Conservation (phyloP, 371 early-diverging fungal species). For the Mucor circinelloides region DNA sequence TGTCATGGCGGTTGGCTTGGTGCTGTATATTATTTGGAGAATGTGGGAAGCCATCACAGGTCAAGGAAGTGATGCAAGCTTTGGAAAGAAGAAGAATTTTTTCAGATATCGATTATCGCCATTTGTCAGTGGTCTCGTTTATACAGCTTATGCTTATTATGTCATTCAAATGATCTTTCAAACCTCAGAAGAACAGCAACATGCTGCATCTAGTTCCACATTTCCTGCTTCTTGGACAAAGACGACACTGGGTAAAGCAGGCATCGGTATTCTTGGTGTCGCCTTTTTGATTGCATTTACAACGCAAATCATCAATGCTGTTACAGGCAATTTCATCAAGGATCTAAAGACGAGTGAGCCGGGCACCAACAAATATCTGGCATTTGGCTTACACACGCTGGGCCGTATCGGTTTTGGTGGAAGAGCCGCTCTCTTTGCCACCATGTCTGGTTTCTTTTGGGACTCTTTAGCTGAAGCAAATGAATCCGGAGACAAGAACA, state of each 20-base stretch:
- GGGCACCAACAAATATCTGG: slow-evolving; percentile 33
- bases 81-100: slow-evolving; percentile 44
- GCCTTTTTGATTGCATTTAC: slow-evolving; percentile 50
- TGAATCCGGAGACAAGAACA: slow-evolving; percentile 38
- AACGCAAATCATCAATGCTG: slow-evolving; percentile 47
- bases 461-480: slow-evolving; percentile 37
- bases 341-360: slow-evolving; percentile 44
- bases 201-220: slow-evolving; percentile 36
- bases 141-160: slow-evolving; percentile 48
- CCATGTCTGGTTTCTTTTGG: slow-evolving; percentile 51
- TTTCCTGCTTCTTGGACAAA: slow-evolving; percentile 48
- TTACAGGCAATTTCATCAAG: slow-evolving; percentile 40
- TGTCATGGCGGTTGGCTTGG: slow-evolving; percentile 46
- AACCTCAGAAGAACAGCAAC: slow-evolving; percentile 38
- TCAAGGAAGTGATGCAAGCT: slow-evolving; percentile 42
- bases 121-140: slow-evolving; percentile 48
- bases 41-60: slow-evolving; percentile 54
- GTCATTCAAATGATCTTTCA: slow-evolving; percentile 46
- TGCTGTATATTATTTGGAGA: slow-evolving; percentile 51
- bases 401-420: slow-evolving; percentile 51
- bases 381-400: slow-evolving; percentile 28
- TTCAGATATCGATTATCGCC: slow-evolving; percentile 52
- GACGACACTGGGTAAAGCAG: slow-evolving; percentile 34
- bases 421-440: slow-evolving; percentile 45
- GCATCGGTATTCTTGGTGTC: slow-evolving; percentile 39